Base-by-base conservation (phyloP, 2,329 filamentous ascomycete species). In the Fusarium pseudoanthophilum region DNA sequence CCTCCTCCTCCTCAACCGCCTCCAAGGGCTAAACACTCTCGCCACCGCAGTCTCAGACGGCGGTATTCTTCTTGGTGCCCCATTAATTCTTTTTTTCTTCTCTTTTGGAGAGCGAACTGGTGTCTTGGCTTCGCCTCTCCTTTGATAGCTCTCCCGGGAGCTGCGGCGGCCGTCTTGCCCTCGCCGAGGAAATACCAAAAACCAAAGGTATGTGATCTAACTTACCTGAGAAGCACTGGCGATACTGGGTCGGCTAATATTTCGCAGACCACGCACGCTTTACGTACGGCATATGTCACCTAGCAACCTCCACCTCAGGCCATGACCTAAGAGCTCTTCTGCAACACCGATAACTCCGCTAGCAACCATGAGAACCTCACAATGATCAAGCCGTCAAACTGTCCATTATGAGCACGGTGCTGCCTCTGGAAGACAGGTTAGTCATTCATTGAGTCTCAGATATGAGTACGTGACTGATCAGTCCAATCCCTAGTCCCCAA, bases 231-330 rank as follows among this genome's bases (percentile, higher is more conserved):
- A 30, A 32, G 32, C 13, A 32, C 13, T 32, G 32, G 32, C 2
- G 32, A 32, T 4, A 13, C 30, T 13, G 30, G 30, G 30, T 32
- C 11, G 30, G 30, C 11, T 32, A 32, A 32, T 4, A 13, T 2
- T 32, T 14, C 4, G 2, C 16, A 46, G 43, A 14, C 5, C 24
- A 46, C 5, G 8, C 8, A 20, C 11, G 4, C 5, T 28, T 46
- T 20, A 20, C 11, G 8, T 21, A 2, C 2, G 9, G 20, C 0
- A 15, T 7, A 28, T 48, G 26, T 4, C 6, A 48, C 20, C 13
- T 2, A 13, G 21, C 9, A 48, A 16, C 9, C 9, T 15, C 0
- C 9, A 2, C 45, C 26, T 21, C 9, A 11, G 9, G 20, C 9
- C 9, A 48, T 30, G 26, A 21, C 14, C 3, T 21, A 1, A 9